Percentiles rank a stretch among this genome's conserved stretches.
Conservation (phyloP, 1,139 yeast genomes). For the Kodamaea arcana region DNA sequence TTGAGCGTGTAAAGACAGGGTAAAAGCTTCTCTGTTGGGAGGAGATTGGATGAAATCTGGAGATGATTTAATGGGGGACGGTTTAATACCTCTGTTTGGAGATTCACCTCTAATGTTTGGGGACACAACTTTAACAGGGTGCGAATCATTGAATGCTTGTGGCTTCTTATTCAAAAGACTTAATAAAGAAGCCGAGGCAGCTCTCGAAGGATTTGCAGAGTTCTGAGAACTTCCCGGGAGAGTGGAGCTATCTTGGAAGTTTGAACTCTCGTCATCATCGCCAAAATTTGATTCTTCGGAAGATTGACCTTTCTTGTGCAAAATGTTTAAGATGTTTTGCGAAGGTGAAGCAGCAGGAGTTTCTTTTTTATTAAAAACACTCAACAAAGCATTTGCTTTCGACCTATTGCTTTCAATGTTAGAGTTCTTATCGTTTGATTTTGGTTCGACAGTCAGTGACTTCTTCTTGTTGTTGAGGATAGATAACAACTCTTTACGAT, state of each 20-base stretch:
- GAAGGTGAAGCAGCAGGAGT: slow-evolving; percentile 6
- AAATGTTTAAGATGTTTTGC: slow-evolving; percentile 4
- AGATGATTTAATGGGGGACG: not conserved
- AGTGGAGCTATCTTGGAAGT: not conserved
- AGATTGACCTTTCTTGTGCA: slow-evolving; percentile 1
- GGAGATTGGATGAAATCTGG: slow-evolving; percentile 2
- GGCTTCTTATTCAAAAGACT: slow-evolving; percentile 8
- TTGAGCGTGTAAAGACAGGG: not conserved
- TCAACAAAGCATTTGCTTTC: slow-evolving; percentile 38
- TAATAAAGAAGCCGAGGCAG: slow-evolving; percentile 9
- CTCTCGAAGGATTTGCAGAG: not conserved
- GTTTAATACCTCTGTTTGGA: not conserved
- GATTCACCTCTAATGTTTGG: not conserved
- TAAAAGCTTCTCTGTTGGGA: slow-evolving; percentile 1
- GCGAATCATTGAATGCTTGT: not conserved
- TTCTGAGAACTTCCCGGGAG: not conserved
- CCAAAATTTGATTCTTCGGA: not conserved
- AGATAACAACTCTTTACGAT: slow-evolving; percentile 47
- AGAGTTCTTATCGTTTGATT: slow-evolving; percentile 11
- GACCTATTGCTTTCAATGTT: slow-evolving; percentile 28
- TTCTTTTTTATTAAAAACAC: slow-evolving; percentile 26
- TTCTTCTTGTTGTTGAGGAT: slow-evolving; percentile 36
- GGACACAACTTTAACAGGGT: not conserved
- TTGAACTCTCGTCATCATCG: not conserved
- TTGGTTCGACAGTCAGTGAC: slow-evolving; percentile 4